Conservation (phyloP, 2,329 filamentous ascomycete species). For the Coniella vitis region DNA sequence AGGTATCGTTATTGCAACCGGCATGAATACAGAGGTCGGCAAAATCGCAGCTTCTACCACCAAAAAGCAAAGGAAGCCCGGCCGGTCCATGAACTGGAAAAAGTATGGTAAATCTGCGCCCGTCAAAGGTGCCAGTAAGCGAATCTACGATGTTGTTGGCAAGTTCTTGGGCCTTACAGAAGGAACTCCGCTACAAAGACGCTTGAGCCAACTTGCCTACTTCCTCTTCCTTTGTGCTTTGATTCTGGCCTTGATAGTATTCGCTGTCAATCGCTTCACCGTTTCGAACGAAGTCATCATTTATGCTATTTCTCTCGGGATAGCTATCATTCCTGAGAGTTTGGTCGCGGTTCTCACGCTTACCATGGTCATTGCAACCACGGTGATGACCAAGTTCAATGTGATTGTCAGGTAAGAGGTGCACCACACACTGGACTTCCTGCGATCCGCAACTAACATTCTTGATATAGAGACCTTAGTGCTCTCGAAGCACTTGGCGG, state of each 20-base stretch:
- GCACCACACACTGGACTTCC: neutral
- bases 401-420: conserved; percentile 52
- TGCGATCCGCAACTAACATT: conserved; percentile 10
- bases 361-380: conserved; percentile 61
- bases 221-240: conserved; percentile 68
- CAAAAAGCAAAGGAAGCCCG: conserved; percentile 41
- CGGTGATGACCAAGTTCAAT: conserved; percentile 56
- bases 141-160: conserved; percentile 30
- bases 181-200: conserved; percentile 79
- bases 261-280: conserved; percentile 48
- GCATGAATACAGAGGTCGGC: conserved; percentile 70
- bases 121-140: conserved; percentile 32
- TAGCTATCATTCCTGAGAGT: conserved; percentile 59
- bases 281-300: conserved; percentile 52
- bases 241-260: conserved; percentile 54
- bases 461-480: conserved; percentile 44
- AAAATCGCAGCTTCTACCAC: conserved; percentile 63
- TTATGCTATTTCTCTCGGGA: conserved; percentile 54
- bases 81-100: conserved; percentile 35
- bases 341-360: conserved; percentile 65
- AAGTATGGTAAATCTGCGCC: conserved; percentile 35
- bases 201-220: conserved; percentile 78
- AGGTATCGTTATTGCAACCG: conserved; percentile 66
- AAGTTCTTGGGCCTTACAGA: conserved; percentile 53
- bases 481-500: conserved; percentile 64